Evolutionary conservation across 2,329 filamentous ascomycete species (phyloP).

Genomic region (Trichoderma gracile): DNA sequence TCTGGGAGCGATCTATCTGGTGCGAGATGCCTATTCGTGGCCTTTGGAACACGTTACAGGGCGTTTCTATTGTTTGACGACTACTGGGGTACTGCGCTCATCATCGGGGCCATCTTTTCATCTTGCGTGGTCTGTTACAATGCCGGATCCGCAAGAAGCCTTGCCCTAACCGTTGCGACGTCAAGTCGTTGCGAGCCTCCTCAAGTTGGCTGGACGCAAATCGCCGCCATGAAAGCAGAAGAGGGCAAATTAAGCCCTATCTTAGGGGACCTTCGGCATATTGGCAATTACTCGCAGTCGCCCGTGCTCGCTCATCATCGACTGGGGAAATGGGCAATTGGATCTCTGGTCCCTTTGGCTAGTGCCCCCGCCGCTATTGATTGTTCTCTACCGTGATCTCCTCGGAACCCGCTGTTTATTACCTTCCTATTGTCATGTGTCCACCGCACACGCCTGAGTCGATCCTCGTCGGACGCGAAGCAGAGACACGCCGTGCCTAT

Average conservation of each 20-base stretch:
- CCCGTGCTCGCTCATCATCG: conserved; percentile 14
- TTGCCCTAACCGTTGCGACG: background rate
- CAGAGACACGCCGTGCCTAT: background rate
- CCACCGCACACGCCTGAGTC: conserved; percentile 4
- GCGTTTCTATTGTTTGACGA: too few species aligned
- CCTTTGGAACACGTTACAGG: too few species aligned
- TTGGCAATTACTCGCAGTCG: conserved; percentile 1
- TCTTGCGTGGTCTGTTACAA: background rate
- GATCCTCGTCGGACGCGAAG: background rate
- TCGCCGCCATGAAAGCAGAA: background rate
- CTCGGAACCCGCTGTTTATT: background rate
- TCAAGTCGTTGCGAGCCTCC: too few species aligned
- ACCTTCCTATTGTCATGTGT: conserved; percentile 20
- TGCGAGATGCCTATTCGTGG: background rate
- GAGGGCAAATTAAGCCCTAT: background rate
- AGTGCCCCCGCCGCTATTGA: conserved; percentile 19
- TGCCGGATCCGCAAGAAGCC: background rate
- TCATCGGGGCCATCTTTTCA: background rate
- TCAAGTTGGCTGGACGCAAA: too few species aligned
- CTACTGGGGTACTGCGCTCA: background rate
- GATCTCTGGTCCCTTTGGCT: background rate
- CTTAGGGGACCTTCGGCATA: background rate
- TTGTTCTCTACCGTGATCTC: conserved; percentile 11
- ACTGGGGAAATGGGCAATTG: background rate
- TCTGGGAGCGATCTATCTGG: background rate